Evolutionary conservation across 164 flowering plant species (phyloP).

Genomic region (Chimonanthus praecox): DNA sequence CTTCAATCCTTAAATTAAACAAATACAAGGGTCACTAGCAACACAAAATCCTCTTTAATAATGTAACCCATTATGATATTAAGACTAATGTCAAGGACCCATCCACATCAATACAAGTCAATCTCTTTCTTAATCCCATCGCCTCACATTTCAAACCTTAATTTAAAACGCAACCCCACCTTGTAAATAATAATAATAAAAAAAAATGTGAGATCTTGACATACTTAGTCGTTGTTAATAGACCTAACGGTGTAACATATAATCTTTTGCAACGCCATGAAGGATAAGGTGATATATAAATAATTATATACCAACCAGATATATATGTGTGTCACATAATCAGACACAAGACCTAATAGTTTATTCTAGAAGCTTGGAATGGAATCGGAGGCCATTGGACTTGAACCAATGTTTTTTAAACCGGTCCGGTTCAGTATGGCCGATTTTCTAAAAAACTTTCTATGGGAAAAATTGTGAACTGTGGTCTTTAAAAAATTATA

Average conservation of each 20-base stretch:
- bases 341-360: background rate
- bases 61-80: background rate
- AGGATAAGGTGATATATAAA: background rate
- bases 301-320: background rate
- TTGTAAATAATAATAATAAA: too few relatives aligned
- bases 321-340: background rate
- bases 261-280: background rate
- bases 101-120: slow-evolving; percentile 12
- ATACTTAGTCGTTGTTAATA: background rate
- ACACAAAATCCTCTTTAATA: background rate
- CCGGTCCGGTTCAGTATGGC: too few relatives aligned
- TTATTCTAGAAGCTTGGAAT: background rate
- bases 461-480: too few relatives aligned
- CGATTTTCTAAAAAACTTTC: too few relatives aligned
- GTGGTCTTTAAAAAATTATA: too few relatives aligned
- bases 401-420: background rate
- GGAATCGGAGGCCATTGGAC: background rate
- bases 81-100: background rate
- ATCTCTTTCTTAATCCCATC: slow-evolving; percentile 10
- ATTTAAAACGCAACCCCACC: background rate
- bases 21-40: background rate
- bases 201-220: background rate
- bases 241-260: background rate
- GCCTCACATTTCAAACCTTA: background rate
- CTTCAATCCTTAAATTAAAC: background rate